A percentile compares a stretch with the other conserved stretches of the same genome.
Conservation (phyloP, 2,329 filamentous ascomycete genomes). For the Alternaria postmessia region DNA sequence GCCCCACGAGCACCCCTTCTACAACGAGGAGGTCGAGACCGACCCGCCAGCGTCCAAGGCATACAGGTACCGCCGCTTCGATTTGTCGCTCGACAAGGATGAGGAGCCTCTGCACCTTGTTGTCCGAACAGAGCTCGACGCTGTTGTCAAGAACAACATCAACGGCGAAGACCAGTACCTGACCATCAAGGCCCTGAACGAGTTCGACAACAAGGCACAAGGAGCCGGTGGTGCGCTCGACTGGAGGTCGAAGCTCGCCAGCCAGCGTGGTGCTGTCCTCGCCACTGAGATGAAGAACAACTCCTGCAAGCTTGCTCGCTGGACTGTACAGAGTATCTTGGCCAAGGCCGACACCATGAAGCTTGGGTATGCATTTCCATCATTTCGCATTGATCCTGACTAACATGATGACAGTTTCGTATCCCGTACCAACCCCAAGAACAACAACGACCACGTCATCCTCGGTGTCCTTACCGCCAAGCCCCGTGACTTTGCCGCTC, state of each 20-base stretch:
- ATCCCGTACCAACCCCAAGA: conserved; percentile 90
- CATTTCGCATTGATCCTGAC: neutral
- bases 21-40: conserved; percentile 90
- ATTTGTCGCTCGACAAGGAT: conserved; percentile 87
- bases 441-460: conserved; percentile 91
- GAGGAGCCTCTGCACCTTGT: conserved; percentile 93
- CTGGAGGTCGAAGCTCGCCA: conserved; percentile 94
- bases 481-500: conserved; percentile 91
- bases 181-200: conserved; percentile 95
- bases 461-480: conserved; percentile 98
- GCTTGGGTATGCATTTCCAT: conserved; percentile 74
- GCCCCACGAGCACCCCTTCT: conserved; percentile 93
- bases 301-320: conserved; percentile 96
- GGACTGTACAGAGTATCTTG: conserved; percentile 96
- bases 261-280: conserved; percentile 94
- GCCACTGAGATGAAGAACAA: conserved; percentile 99
- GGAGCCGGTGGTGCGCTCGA: conserved; percentile 93
- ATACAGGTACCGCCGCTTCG: conserved; percentile 98
- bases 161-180: conserved; percentile 90
- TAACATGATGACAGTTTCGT: conserved; percentile 74
- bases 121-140: conserved; percentile 94
- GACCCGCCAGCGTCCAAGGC: conserved; percentile 94
- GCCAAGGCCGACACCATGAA: conserved; percentile 99
- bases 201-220: conserved; percentile 98
- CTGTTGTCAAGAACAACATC: conserved; percentile 93